A percentile compares a stretch with the other conserved stretches of the same genome.
These are phyloP conservation scores for Gentiana straminea DNA, from an alignment of 257 asterid genomes.

Conservation along the genomic window DNA sequence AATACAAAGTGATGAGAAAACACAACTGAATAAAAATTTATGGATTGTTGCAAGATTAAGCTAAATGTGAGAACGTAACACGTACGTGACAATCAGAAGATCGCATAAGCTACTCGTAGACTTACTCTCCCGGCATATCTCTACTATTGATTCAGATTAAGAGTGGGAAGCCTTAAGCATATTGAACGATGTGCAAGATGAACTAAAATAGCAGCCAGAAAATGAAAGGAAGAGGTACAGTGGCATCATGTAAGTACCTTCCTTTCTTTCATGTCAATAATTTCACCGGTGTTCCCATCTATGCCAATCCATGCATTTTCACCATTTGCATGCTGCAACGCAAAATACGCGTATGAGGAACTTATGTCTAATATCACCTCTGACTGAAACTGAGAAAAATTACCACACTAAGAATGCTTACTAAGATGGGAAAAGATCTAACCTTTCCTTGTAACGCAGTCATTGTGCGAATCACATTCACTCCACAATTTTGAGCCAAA, in stretches of 20 bases:
- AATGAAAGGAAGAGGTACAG: background rate
- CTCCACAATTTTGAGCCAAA: slow-evolving; percentile 96
- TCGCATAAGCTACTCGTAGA: too few species aligned
- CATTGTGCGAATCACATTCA: slow-evolving; percentile 88
- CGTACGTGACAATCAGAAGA: too few species aligned
- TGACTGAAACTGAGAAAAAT: background rate
- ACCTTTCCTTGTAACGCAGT: slow-evolving; percentile 96
- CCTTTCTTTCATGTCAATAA: slow-evolving; percentile 84
- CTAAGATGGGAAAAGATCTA: background rate
- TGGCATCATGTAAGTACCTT: slow-evolving; percentile 32
- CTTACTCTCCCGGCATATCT: too few species aligned
- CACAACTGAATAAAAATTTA: too few species aligned
- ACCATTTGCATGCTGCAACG: slow-evolving; percentile 74
- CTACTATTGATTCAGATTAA: too few species aligned
- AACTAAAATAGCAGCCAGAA: background rate
- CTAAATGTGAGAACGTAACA: too few species aligned
- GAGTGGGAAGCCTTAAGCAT: background rate
- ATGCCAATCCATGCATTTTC: slow-evolving; percentile 97
- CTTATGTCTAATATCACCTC: too few species aligned
- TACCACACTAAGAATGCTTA: background rate
- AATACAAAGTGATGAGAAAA: too few species aligned
- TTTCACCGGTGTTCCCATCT: slow-evolving; percentile 90
- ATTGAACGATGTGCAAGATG: background rate
- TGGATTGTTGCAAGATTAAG: too few species aligned
- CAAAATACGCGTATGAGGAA: background rate